phyloP scores from a whole-genome alignment of 306 rosid species.

The Pyrus bretschneideri region DNA sequence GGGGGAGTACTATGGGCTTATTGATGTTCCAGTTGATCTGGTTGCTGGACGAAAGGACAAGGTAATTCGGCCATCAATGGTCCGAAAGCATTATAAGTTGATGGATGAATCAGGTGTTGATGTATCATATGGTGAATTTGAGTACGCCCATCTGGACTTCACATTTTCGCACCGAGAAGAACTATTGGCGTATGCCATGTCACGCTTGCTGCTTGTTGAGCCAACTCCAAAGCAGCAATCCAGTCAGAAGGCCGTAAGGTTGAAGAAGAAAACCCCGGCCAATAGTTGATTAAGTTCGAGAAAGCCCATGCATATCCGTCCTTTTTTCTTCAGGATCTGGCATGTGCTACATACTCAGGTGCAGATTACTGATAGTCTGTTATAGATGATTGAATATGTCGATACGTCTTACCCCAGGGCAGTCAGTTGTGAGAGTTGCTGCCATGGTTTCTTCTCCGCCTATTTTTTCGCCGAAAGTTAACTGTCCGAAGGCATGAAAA shows the following conservation, averaged over 20 bases:
- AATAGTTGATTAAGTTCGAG: conserved; percentile 4
- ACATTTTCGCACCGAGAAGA: conserved; percentile 90
- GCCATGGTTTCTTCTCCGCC: neutral
- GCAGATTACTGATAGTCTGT: neutral
- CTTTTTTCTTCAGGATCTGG: conserved; percentile 16
- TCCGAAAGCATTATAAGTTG: conserved; percentile 59
- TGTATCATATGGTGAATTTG: conserved; percentile 69
- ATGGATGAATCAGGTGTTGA: conserved; percentile 54
- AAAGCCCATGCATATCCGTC: neutral
- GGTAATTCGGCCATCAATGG: conserved; percentile 86
- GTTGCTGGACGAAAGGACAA: conserved; percentile 88
- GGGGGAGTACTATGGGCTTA: conserved; percentile 48
- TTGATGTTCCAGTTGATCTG: conserved; percentile 77
- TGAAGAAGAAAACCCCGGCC: conserved; percentile 27
- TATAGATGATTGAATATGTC: conserved; percentile 10
- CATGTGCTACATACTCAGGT: conserved; percentile 10
- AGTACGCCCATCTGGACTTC: conserved; percentile 91
- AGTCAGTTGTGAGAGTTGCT: neutral
- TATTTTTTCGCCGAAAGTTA: conserved; percentile 2
- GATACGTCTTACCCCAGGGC: neutral
- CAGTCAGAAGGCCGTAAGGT: conserved; percentile 23
- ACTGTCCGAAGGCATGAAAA: neutral
- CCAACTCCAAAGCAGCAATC: conserved; percentile 28
- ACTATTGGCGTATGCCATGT: conserved; percentile 77
- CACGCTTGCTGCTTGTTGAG: conserved; percentile 63